phyloP scores from a whole-genome alignment of 2,329 filamentous ascomycete species.

The Dothistroma pini region DNA sequence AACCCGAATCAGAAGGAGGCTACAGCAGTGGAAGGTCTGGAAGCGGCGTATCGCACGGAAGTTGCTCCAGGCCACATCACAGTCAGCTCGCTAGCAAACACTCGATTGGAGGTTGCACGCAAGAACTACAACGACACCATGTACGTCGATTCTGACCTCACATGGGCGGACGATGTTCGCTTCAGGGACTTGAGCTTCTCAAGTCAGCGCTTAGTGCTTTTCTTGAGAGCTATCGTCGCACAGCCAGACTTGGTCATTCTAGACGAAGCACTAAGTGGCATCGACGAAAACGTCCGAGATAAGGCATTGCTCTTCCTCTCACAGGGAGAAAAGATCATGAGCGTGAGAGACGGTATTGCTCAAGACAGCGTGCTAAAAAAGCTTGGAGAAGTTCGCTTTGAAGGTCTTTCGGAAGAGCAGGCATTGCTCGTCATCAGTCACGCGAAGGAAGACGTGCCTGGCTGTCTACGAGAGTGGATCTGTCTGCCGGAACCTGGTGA shows the following conservation, averaged over 20 bases:
- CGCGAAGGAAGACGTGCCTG: constrained; percentile 83
- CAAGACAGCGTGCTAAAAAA: constrained; percentile 35
- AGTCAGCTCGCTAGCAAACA: not conserved
- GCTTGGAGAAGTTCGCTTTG: constrained; percentile 49
- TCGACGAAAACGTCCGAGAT: constrained; percentile 63
- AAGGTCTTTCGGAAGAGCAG: constrained; percentile 65
- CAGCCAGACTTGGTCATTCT: constrained; percentile 49
- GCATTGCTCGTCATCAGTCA: constrained; percentile 92
- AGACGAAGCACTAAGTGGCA: constrained; percentile 51
- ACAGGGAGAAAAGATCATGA: constrained; percentile 37
- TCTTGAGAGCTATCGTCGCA: constrained; percentile 56
- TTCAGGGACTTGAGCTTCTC: constrained; percentile 77
- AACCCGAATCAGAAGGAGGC: constrained; percentile 46
- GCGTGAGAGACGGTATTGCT: constrained; percentile 16
- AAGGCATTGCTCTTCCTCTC: constrained; percentile 79
- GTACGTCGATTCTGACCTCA: constrained; percentile 33
- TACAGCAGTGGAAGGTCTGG: constrained; percentile 11
- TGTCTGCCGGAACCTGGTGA: constrained; percentile 75
- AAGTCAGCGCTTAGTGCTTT: constrained; percentile 78
- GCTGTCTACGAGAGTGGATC: constrained; percentile 77
- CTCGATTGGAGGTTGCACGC: constrained; percentile 4
- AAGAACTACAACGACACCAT: constrained; percentile 14
- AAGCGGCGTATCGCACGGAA: not conserved
- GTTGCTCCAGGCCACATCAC: not conserved
- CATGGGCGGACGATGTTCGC: constrained; percentile 64